Evolutionary conservation across 257 asterid species (phyloP).

Genomic region (Primulina huaijiensis): DNA sequence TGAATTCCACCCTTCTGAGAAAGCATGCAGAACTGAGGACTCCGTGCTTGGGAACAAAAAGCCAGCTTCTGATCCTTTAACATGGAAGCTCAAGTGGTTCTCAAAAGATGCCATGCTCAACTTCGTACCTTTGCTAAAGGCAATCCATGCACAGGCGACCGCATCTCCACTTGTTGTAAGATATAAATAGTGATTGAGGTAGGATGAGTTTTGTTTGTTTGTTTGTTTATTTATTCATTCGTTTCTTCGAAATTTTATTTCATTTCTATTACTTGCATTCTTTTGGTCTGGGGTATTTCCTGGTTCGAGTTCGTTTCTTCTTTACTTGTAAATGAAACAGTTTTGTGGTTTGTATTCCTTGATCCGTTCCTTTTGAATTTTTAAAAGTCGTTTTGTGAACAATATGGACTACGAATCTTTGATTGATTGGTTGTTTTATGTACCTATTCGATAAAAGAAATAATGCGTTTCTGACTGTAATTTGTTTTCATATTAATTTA

Average conservation of each 20-base stretch:
- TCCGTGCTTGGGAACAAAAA: slow-evolving; percentile 16
- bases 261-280: slow-evolving; percentile 34
- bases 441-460: not conserved
- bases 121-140: slow-evolving; percentile 41
- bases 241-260: not conserved
- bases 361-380: slow-evolving; percentile 21
- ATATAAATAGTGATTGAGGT: slow-evolving; percentile 19
- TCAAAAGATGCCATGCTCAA: slow-evolving; percentile 31
- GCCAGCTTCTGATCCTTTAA: slow-evolving; percentile 20
- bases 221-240: not conserved
- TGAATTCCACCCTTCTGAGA: slow-evolving; percentile 15
- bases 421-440: not conserved
- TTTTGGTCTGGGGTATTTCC: slow-evolving; percentile 30
- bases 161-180: slow-evolving; percentile 23
- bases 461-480: no score
- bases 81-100: slow-evolving; percentile 53
- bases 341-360: slow-evolving; percentile 30
- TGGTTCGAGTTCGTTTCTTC: slow-evolving; percentile 16
- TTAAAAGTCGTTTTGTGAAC: slow-evolving; percentile 5
- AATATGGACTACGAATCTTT: not conserved
- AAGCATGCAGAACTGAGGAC: slow-evolving; percentile 18
- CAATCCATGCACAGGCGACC: slow-evolving; percentile 31
- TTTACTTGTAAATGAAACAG: slow-evolving; percentile 27
- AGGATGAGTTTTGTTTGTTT: slow-evolving; percentile 2
- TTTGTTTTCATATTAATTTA: no score